A percentile compares a stretch with the other conserved stretches of the same genome.
These are phyloP conservation scores for Clarireedia hainanense DNA, from an alignment of 2,329 filamentous ascomycete species.

Conservation along the genomic window DNA sequence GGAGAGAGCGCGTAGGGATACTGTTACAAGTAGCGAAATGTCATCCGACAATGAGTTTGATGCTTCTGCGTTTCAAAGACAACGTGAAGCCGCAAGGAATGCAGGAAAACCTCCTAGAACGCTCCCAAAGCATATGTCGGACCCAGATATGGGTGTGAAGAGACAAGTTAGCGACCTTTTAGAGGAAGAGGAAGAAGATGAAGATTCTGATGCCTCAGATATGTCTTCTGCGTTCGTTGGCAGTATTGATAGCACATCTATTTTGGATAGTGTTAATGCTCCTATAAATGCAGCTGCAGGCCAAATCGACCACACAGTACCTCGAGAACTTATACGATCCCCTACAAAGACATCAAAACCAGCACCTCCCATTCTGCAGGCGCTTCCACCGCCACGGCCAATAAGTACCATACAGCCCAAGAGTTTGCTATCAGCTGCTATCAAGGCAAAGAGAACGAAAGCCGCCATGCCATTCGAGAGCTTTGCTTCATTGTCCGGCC, in stretches of 20 bases:
- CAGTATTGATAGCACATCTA: constrained; percentile 63
- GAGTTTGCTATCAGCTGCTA: constrained; percentile 62
- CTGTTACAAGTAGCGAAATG: constrained; percentile 74
- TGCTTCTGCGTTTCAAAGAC: constrained; percentile 54
- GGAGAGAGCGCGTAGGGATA: constrained; percentile 63
- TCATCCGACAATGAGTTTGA: constrained; percentile 78
- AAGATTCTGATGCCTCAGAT: constrained; percentile 54
- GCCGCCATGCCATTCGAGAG: constrained; percentile 65
- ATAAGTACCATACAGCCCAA: constrained; percentile 61
- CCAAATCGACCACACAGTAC: constrained; percentile 56
- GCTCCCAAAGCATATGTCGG: constrained; percentile 46
- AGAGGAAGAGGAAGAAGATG: constrained; percentile 40
- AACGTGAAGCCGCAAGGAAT: constrained; percentile 52
- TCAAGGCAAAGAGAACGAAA: constrained; percentile 65
- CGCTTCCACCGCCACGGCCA: constrained; percentile 61
- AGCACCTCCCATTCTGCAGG: constrained; percentile 49
- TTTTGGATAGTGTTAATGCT: constrained; percentile 55
- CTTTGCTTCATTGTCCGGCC: constrained; percentile 68
- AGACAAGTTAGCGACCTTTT: constrained; percentile 37
- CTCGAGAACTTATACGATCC: constrained; percentile 50
- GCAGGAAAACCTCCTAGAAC: constrained; percentile 46
- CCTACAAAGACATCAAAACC: constrained; percentile 58
- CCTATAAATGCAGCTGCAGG: constrained; percentile 46
- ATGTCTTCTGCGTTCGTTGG: constrained; percentile 58
- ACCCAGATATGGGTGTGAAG: constrained; percentile 33